These are phyloP conservation scores for Citeromyces nyonsensis DNA, from an alignment of 805 yeast species.

Conservation along the genomic window DNA sequence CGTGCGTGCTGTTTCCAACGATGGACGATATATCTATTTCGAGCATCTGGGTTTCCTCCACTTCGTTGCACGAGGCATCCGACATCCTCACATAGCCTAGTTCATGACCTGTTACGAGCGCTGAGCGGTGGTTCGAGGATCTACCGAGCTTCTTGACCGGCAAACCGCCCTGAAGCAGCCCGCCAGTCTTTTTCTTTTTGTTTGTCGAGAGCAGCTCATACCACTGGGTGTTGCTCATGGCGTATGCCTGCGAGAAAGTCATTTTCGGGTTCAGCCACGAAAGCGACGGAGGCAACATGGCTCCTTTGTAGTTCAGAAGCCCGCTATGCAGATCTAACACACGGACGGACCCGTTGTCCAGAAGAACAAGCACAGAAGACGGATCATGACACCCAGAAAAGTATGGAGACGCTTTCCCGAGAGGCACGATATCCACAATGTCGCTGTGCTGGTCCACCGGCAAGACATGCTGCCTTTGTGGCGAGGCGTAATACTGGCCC, in stretches of 20 bases:
- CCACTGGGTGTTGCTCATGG: constrained; percentile 56
- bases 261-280: constrained; percentile 68
- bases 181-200: constrained; percentile 4
- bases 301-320: constrained; percentile 28
- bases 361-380: constrained; percentile 34
- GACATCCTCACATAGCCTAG: constrained; percentile 74
- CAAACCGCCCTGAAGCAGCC: constrained; percentile 67
- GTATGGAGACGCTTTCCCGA: constrained; percentile 56
- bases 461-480: constrained; percentile 35
- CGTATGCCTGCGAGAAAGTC: constrained; percentile 30
- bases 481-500: constrained; percentile 58
- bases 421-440: constrained; percentile 29
- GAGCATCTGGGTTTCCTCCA: constrained; percentile 40
- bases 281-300: constrained; percentile 66
- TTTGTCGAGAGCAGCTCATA: constrained; percentile 56
- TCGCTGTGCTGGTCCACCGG: constrained; percentile 34
- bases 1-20: constrained; percentile 22
- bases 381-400: constrained; percentile 78
- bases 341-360: constrained; percentile 52
- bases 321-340: constrained; percentile 46
- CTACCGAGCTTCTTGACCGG: constrained; percentile 37
- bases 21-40: constrained; percentile 41
- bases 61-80: constrained; percentile 71
- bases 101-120: constrained; percentile 72
- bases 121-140: constrained; percentile 33